Conservation (phyloP, 2,329 filamentous ascomycete genomes). For the Pyrenophora tritici-repentis region DNA sequence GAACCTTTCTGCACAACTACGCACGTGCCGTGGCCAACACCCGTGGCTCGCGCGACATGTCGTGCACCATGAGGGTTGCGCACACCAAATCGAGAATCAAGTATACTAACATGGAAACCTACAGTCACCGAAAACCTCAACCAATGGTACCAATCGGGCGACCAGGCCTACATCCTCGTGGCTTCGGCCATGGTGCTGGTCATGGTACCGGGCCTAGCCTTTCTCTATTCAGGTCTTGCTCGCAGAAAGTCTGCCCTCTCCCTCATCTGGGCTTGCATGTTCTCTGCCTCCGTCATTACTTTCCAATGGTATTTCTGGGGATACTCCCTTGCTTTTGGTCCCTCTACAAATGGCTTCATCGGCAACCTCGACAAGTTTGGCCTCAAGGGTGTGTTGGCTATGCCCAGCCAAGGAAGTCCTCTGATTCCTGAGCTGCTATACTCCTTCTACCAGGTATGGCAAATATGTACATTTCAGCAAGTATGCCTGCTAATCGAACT, state of each 20-base stretch:
- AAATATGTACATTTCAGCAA: too few relatives aligned
- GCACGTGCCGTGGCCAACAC: conserved; percentile 29
- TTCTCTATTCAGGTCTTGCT: conserved; percentile 97
- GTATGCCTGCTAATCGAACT: conserved; percentile 15
- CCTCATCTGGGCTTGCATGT: conserved; percentile 97
- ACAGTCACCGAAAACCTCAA: conserved; percentile 85
- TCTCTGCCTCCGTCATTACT: conserved; percentile 83
- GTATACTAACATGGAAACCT: conserved; percentile 16
- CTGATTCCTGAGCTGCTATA: conserved; percentile 89
- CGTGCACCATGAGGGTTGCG: neutral
- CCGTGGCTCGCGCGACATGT: conserved; percentile 3
- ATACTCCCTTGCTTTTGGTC: conserved; percentile 91
- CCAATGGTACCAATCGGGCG: conserved; percentile 91
- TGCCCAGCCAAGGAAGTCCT: conserved; percentile 85
- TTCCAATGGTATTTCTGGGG: conserved; percentile 99
- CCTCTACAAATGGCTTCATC: conserved; percentile 85
- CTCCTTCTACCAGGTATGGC: conserved; percentile 83
- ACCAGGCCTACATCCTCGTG: conserved; percentile 92
- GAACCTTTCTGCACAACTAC: conserved; percentile 13
- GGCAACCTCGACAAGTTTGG: conserved; percentile 90
- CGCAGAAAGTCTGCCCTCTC: conserved; percentile 95
- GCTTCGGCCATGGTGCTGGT: conserved; percentile 90
- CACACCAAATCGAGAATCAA: neutral
- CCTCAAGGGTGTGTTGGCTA: conserved; percentile 79
- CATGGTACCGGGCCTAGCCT: conserved; percentile 96